Percentiles rank a stretch among this genome's conserved stretches.
Evolutionary conservation across 139 green algal species (phyloP).

Genomic region (Chlamydomonas sphaeroides): DNA sequence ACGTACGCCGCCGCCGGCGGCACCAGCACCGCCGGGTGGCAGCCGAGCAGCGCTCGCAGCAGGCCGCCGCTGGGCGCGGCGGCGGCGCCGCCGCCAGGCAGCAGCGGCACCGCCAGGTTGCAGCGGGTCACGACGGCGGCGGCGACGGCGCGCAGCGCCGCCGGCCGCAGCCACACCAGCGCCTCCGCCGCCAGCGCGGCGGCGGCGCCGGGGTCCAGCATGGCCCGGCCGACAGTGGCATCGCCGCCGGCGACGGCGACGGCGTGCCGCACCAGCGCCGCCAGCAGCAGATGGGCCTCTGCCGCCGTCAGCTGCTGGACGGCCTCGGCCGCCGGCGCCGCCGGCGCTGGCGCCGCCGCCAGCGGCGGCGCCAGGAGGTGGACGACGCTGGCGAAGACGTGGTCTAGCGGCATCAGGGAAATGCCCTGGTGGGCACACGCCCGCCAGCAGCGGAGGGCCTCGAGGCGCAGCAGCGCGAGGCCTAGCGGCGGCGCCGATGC

Average conservation of each 20-base stretch:
- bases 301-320: slow-evolving; percentile 31
- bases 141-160: slow-evolving; percentile 9
- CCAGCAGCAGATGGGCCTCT: slow-evolving; percentile 47
- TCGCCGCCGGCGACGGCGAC: slow-evolving; percentile 22
- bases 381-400: slow-evolving; percentile 49
- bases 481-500: background rate
- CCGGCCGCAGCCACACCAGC: slow-evolving; percentile 26
- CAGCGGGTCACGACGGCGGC: slow-evolving; percentile 8
- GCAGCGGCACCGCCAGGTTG: slow-evolving; percentile 14
- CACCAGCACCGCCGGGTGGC: slow-evolving; percentile 40
- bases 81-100: background rate
- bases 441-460: slow-evolving; percentile 66
- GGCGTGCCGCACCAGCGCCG: slow-evolving; percentile 50
- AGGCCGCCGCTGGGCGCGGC: background rate
- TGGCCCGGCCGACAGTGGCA: slow-evolving; percentile 33
- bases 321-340: background rate
- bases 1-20: slow-evolving; percentile 22
- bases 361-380: slow-evolving; percentile 38
- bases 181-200: slow-evolving; percentile 40
- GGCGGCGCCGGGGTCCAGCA: slow-evolving; percentile 43
- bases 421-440: slow-evolving; percentile 58
- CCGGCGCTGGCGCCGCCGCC: background rate
- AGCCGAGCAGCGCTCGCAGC: background rate
- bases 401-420: slow-evolving; percentile 48
- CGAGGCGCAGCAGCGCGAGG: slow-evolving; percentile 40